Evolutionary conservation across 202 grass and related monocot genomes (phyloP).

Genomic region (Thinopyrum obtusiflorum): DNA sequence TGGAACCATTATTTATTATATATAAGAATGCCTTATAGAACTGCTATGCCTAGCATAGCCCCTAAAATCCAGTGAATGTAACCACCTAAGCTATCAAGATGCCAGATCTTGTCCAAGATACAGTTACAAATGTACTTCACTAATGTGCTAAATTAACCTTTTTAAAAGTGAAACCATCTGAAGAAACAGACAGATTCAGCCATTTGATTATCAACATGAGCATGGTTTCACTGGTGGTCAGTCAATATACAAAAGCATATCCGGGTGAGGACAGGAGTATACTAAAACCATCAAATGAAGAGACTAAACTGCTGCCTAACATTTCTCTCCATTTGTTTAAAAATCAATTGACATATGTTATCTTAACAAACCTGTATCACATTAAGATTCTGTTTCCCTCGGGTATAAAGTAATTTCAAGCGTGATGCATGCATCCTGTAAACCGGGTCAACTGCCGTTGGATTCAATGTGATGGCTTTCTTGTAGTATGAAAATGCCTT

Average conservation of each 20-base stretch:
- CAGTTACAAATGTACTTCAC: neutral
- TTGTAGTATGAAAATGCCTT: constrained; percentile 87
- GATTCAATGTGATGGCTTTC: constrained; percentile 71
- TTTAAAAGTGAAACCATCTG: neutral
- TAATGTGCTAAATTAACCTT: constrained; percentile 5
- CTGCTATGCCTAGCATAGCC: neutral
- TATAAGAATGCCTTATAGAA: neutral
- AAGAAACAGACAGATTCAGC: neutral
- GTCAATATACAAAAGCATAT: neutral
- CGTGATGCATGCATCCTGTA: constrained; percentile 97
- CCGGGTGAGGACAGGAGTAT: neutral
- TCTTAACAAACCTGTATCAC: constrained; percentile 67
- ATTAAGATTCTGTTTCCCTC: constrained; percentile 72
- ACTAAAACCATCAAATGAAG: constrained; percentile 20
- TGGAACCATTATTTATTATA: neutral
- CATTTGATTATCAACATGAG: neutral
- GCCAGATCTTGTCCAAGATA: constrained; percentile 6
- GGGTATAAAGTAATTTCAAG: constrained; percentile 89
- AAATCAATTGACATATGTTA: constrained; percentile 19
- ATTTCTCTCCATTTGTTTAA: neutral
- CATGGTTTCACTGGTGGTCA: neutral
- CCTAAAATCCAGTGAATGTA: neutral
- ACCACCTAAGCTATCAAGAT: neutral
- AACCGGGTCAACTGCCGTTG: constrained; percentile 85
- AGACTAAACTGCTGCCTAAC: neutral